These are phyloP conservation scores for Ascochyta lentis DNA, from an alignment of 2,329 filamentous ascomycete genomes.

Conservation along the genomic window DNA sequence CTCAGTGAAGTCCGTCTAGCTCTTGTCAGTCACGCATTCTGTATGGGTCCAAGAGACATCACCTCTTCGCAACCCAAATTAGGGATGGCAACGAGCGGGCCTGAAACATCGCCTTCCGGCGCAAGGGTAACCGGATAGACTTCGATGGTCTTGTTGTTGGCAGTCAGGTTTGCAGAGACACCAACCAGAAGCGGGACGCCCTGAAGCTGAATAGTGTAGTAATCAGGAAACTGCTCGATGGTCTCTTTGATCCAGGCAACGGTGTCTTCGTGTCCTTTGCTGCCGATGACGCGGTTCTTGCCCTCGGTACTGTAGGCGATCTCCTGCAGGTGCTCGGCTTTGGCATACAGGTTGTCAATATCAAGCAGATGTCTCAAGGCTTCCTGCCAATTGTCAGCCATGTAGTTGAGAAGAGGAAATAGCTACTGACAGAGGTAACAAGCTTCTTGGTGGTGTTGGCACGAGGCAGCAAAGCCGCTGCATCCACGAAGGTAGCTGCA, in stretches of 20 bases:
- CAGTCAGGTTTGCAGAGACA: conserved; percentile 36
- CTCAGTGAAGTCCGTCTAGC: conserved; percentile 65
- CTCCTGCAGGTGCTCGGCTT: conserved; percentile 44
- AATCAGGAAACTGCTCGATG: conserved; percentile 40
- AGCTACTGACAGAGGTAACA: conserved; percentile 32
- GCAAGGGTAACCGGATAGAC: conserved; percentile 39
- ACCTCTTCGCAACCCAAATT: conserved; percentile 47
- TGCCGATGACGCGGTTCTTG: conserved; percentile 52
- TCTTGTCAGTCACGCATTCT: not conserved
- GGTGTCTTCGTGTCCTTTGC: conserved; percentile 49
- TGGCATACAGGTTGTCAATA: conserved; percentile 35
- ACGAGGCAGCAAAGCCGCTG: conserved; percentile 31
- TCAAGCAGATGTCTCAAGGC: conserved; percentile 33
- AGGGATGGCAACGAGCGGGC: conserved; percentile 39
- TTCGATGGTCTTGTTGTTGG: conserved; percentile 38
- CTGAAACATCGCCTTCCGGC: conserved; percentile 40
- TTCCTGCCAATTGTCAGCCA: conserved; percentile 22
- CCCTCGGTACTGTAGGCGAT: conserved; percentile 49
- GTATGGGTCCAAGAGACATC: not conserved
- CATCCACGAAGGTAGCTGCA: conserved; percentile 26
- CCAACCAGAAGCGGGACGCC: conserved; percentile 33
- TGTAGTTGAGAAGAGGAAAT: not conserved
- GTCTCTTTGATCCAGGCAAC: conserved; percentile 46
- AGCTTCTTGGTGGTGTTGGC: conserved; percentile 28
- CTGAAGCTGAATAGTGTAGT: conserved; percentile 49